These are phyloP conservation scores for Lactarius sp. DNA, from an alignment of 768 basidiomycete genomes.

Conservation along the genomic window DNA sequence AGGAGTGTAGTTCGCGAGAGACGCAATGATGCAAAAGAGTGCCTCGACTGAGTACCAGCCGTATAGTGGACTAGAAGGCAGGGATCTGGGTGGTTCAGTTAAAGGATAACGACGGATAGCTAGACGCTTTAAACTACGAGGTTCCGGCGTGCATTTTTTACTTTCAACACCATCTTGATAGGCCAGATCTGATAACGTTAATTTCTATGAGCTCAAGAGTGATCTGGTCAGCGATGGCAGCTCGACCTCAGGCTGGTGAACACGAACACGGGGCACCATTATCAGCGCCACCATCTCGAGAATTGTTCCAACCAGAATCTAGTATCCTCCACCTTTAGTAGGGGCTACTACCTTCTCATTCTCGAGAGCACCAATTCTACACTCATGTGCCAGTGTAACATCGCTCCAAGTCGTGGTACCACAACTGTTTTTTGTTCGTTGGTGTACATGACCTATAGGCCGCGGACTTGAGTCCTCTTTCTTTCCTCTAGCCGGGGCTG, in stretches of 20 bases:
- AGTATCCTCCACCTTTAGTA: background rate
- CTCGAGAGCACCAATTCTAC: no score
- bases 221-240: background rate
- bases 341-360: background rate
- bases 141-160: background rate
- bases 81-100: background rate
- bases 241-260: background rate
- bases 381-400: no score
- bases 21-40: slow-evolving; percentile 28
- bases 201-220: no score
- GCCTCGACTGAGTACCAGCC: slow-evolving; percentile 23
- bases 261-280: no score
- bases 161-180: background rate
- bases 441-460: no score
- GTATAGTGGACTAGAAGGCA: background rate
- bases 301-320: background rate
- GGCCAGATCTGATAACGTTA: no score
- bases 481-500: no score
- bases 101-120: background rate
- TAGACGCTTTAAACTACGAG: background rate
- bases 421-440: no score
- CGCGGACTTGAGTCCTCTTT: no score
- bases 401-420: no score
- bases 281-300: background rate
- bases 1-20: slow-evolving; percentile 23